Percentiles rank a stretch among this genome's conserved stretches.
Conservation (phyloP, 78 protist genomes). For the Mastigamoeba balamuthi region DNA sequence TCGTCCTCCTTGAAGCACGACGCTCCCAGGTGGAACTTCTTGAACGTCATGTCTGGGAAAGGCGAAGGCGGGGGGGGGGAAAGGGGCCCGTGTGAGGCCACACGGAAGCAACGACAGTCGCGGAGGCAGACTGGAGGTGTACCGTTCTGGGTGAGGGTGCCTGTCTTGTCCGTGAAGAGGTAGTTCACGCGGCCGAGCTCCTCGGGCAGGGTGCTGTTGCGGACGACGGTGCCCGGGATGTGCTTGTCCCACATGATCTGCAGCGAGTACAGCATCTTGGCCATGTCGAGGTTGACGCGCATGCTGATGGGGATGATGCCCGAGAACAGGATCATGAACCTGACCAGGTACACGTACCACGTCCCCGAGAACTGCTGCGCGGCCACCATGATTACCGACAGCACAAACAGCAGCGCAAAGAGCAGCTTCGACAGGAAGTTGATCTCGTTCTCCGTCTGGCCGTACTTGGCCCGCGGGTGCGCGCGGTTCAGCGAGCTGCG, state of each 20-base stretch:
- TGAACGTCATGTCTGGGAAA: slow-evolving; percentile 60
- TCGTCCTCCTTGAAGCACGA: slow-evolving; percentile 45
- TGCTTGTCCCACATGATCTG: background rate
- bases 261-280: slow-evolving; percentile 19
- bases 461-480: slow-evolving; percentile 71
- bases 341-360: slow-evolving; percentile 62
- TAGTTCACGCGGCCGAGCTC: slow-evolving; percentile 92
- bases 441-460: slow-evolving; percentile 76
- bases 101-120: no score
- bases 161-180: slow-evolving; percentile 96
- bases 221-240: slow-evolving; percentile 55
- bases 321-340: slow-evolving; percentile 90
- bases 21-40: slow-evolving; percentile 72
- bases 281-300: slow-evolving; percentile 84
- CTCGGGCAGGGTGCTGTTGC: slow-evolving; percentile 89
- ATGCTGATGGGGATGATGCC: slow-evolving; percentile 90
- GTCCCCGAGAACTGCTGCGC: slow-evolving; percentile 48
- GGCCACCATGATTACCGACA: slow-evolving; percentile 71
- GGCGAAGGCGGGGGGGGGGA: background rate
- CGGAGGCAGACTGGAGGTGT: background rate
- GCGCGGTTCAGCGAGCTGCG: slow-evolving; percentile 82
- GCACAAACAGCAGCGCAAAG: slow-evolving; percentile 50
- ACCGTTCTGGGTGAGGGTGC: slow-evolving; percentile 92
- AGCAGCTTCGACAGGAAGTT: slow-evolving; percentile 68
- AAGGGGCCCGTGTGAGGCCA: background rate